Percentiles rank a stretch among this genome's conserved stretches.
phyloP scores from a whole-genome alignment of 306 rosid species.

The Abrus precatorius region DNA sequence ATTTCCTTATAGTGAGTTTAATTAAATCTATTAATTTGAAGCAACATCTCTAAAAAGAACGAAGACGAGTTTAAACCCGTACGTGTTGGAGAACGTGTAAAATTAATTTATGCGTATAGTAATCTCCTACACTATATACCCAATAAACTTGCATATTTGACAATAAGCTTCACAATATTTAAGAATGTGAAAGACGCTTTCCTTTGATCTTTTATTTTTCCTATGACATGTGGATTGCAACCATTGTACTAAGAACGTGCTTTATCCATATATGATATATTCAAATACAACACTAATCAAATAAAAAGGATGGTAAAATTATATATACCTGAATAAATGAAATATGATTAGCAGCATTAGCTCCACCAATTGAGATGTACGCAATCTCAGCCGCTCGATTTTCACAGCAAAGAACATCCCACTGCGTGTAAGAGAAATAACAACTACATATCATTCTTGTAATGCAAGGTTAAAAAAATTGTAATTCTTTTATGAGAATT shows the following conservation, averaged over 20 bases:
- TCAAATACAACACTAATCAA: not conserved
- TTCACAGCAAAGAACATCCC: constrained; percentile 65
- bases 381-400: constrained; percentile 53
- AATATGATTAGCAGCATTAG: constrained; percentile 40
- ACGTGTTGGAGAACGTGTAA: not conserved
- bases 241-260: too few species aligned
- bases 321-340: constrained; percentile 41
- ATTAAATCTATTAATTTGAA: not conserved
- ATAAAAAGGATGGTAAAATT: not conserved
- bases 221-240: too few species aligned
- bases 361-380: constrained; percentile 54
- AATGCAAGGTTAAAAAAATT: not conserved
- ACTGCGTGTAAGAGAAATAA: constrained; percentile 42
- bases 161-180: too few species aligned
- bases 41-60: not conserved
- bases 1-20: not conserved
- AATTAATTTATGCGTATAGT: not conserved
- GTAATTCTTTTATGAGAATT: too few species aligned
- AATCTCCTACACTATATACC: too few species aligned
- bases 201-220: too few species aligned
- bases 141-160: too few species aligned
- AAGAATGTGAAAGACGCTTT: too few species aligned
- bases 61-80: not conserved
- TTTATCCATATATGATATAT: too few species aligned
- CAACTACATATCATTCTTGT: not conserved